Conservation (phyloP, 2,329 filamentous ascomycete genomes). For the Lomentospora prolificans region DNA sequence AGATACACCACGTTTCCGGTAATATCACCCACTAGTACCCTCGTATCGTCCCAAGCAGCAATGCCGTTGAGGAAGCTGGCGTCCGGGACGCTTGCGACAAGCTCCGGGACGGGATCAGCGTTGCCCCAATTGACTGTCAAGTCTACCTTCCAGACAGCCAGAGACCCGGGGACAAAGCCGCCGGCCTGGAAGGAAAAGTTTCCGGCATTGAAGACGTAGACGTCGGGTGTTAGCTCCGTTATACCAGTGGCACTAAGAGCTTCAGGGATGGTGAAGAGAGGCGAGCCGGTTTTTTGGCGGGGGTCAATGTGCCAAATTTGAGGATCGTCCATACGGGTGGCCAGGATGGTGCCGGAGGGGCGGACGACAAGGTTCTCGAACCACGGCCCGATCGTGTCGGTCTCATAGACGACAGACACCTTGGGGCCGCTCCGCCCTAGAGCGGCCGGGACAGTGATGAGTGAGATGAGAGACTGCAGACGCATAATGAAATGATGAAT, state of each 20-base stretch:
- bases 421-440: background rate
- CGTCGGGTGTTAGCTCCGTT: conserved; percentile 2
- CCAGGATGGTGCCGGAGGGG: conserved; percentile 3
- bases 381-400: background rate
- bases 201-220: conserved; percentile 5
- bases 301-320: conserved; percentile 6
- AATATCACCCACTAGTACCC: conserved; percentile 1
- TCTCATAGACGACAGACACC: background rate
- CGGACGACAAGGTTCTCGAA: conserved; percentile 6
- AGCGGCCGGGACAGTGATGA: background rate
- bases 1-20: background rate
- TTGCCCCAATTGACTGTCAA: no score
- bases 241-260: background rate
- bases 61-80: conserved; percentile 1
- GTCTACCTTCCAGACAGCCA: background rate
- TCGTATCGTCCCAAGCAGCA: background rate
- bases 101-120: background rate
- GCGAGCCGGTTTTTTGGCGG: background rate
- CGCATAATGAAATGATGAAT: background rate
- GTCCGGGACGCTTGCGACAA: background rate
- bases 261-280: conserved; percentile 1
- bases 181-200: conserved; percentile 4
- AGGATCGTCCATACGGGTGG: conserved; percentile 5
- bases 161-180: background rate
- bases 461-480: background rate